Percentiles rank a stretch among this genome's conserved stretches.
phyloP scores from a whole-genome alignment of 164 flowering plant species.

The Kingdonia uniflora region DNA sequence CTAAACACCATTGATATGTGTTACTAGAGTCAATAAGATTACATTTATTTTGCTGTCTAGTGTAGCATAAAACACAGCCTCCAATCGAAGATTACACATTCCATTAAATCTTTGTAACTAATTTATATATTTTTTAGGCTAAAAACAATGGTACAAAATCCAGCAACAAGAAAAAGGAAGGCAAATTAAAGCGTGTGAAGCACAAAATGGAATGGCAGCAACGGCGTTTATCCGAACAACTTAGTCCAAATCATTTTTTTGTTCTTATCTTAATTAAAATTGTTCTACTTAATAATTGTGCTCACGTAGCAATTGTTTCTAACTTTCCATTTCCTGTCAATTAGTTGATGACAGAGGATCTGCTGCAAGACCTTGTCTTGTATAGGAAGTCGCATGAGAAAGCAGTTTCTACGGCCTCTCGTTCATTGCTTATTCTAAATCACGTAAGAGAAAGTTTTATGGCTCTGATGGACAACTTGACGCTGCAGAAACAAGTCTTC shows the following conservation, averaged over 20 bases:
- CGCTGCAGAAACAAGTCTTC: conserved; percentile 62
- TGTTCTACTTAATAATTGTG: too few relatives aligned
- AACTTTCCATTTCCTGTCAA: too few relatives aligned
- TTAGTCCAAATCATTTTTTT: conserved; percentile 38
- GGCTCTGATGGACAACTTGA: conserved; percentile 44
- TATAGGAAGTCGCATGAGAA: conserved; percentile 90
- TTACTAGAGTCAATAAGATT: too few relatives aligned
- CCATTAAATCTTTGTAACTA: too few relatives aligned
- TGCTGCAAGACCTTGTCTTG: conserved; percentile 91
- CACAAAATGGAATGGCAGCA: conserved; percentile 89
- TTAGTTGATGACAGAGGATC: conserved; percentile 89
- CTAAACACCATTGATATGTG: too few relatives aligned
- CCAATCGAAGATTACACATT: too few relatives aligned
- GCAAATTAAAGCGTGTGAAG: conserved; percentile 70
- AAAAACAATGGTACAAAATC: conserved; percentile 58
- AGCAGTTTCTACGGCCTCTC: conserved; percentile 74
- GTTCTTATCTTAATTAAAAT: too few relatives aligned
- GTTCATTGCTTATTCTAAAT: conserved; percentile 49
- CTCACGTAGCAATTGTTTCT: too few relatives aligned
- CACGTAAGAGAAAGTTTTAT: conserved; percentile 52
- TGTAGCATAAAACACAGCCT: too few relatives aligned
- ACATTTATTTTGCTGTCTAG: too few relatives aligned
- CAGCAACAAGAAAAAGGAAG: conserved; percentile 95
- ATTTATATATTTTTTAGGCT: too few relatives aligned
- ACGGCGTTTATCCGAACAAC: conserved; percentile 47